Evolutionary conservation across 352 stramenopile genomes (phyloP), one percentile per base, ranked within the genome.

Genomic region (Phytophthora pini): DNA sequence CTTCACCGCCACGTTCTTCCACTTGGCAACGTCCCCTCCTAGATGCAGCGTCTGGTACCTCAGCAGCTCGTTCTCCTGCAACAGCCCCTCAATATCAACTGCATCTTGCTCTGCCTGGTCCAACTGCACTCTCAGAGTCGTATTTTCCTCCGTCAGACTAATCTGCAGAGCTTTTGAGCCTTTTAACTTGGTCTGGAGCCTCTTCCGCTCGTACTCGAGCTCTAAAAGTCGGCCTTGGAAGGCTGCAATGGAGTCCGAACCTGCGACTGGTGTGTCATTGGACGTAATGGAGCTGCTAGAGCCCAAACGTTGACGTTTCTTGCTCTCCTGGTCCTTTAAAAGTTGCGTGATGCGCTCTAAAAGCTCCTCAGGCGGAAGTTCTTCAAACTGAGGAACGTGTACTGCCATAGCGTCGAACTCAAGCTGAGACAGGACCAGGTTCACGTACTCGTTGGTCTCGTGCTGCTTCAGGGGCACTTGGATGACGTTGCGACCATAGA

Each of bases 351-450:
- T 92, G 45, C 82, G 70, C 13, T 85, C 77, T 24, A 92, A 50
- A 7, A 93, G 57, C 44, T 79, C 77, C 11, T 70, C 61, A 5
- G 82, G 80, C n/a, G 68, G 66, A 41, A 92, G 72, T 29, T 84
- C 70, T 49, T 92, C 79, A 59, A 89, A 93, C 47, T 90, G 79
- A 27, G 79, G 70, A 46, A 93, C 68, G 41, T 92, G 80, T 40
- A 92, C 76, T 0, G 79, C 82, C 82, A 93, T 93, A 24, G 72
- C 70, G 62, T 93, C 80, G 52, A 93, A 90, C 61, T 93, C 84
- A 32, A 84, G 79, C 55, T 90, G 80, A 47, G 84, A 93, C 5
- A 93, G 72, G 62, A 90, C 81, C 50, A 93, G 56, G 45, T 82
- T 92, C 54, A 92, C 76, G 65, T 86, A 86, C 49, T 87, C 77